Evolutionary conservation across 805 yeast genomes (phyloP), one percentile per base, ranked within the genome.

Genomic region (Kluyveromyces wickerhamii): DNA sequence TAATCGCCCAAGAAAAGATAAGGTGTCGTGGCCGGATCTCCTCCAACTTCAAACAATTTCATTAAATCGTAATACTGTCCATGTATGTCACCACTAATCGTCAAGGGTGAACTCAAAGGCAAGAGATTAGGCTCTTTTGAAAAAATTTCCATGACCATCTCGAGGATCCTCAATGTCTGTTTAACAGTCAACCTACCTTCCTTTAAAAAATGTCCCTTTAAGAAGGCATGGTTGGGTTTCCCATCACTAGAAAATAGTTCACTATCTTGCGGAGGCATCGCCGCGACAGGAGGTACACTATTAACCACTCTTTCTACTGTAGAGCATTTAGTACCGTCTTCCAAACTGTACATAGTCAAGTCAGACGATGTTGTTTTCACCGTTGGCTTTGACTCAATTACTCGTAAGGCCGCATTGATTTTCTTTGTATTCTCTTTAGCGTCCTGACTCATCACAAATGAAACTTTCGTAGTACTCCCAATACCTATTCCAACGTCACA

Each of bases 31-130:
- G 62, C 66, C 9, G 96, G 95, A 51, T 80, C 78, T 2, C 97
- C 97, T 25, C 96, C 95, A 12, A 87, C 89, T 54, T 89, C 96
- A 52, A 89, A 84, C 28, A 89, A 63, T 59, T 88, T 87, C 74
- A 88, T 68, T 47, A 89, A 67, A 58, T 89, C 98, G 57, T 72
- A 88, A 57, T 74, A 86, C 58, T 89, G 97, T 12, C 98, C 98
- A 59, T 89, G 97, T n/a, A 88, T 72, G 60, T 89, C 97, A 37
- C 98, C 98, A 63, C 96, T 87, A 3, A 89, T 87, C 0, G 95
- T 88, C 2, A 89, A 84, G 1, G 97, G 98, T 0, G 96, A 94
- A 3, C 87, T 88, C 2, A 92, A 81, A 13, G 69, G 69, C 34
- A 89, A 63, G 47, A 89, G 54, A 48, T 83, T 89, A 5, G 95